Base-by-base conservation (phyloP, 2,329 filamentous ascomycete species). In the Aspergillaceae sp. region DNA sequence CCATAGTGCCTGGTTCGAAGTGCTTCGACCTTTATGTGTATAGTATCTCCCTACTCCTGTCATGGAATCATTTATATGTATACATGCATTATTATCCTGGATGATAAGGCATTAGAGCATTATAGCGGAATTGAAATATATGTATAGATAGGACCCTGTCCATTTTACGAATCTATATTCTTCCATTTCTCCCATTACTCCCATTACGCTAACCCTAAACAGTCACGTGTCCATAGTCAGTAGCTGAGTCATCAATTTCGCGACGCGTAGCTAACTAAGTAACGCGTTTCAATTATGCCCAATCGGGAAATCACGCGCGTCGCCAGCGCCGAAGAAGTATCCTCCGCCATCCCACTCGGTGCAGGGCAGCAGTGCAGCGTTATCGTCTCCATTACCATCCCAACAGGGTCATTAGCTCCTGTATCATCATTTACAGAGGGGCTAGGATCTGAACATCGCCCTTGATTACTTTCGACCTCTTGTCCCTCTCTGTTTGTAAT, bases 251-350 rank as follows among this genome's bases (percentile, higher is more conserved):
- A 62, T 44, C 50, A 10, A 38, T 4, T 3, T 50, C 49, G 47
- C 46, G 26, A 46, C 52, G 48, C 51, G 49, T 51, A 4, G 9
- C 19, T 29, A n/a, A 42, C 2, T 1, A 19, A 1, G 26, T 8
- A 4, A 58, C 63, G 62, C 61, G 62, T 58, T 55, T 40, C 52
- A 65, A 65, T 65, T 60, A 50, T 63, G 49, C 62, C 63, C 29
- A 44, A 63, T 65, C 51, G 47, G 58, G 62, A 55, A 41, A 45
- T 42, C 19, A 19, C 19, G 19, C 60, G 57, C 52, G 56, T 54
- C 37, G 36, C 37, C 42, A 19, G 19, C 36, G 9, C 36, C 36
- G 27, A 38, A 48, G 48, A 56, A 57, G 54, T 51, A 52, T 53
- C 47, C 53, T 57, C 53, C 51, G 34, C 46, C 48, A 55, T 49